Percentiles rank a stretch among this genome's conserved stretches.
Conservation (phyloP, 176 grass and related monocot species). For the Musa schizocarpa region DNA sequence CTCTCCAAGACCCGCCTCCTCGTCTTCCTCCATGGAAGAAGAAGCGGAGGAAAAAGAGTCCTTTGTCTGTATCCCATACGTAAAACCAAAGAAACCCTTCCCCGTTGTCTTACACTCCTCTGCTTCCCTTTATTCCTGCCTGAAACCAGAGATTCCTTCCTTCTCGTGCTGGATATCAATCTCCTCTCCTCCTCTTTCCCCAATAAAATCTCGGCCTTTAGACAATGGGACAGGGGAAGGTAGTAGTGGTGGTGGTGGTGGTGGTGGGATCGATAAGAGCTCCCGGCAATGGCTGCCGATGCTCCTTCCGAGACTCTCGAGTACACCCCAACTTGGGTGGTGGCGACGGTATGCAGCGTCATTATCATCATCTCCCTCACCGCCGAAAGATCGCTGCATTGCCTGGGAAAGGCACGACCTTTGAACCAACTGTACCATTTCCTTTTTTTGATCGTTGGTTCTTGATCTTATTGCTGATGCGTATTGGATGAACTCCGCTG, state of each 20-base stretch:
- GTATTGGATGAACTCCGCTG: neutral
- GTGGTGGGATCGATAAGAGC: slow-evolving; percentile 4
- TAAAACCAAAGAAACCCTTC: neutral
- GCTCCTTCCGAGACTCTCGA: slow-evolving; percentile 2
- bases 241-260: slow-evolving; percentile 10
- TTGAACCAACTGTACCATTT: neutral
- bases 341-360: slow-evolving; percentile 51
- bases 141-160: neutral
- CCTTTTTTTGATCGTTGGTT: neutral
- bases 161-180: neutral
- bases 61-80: neutral
- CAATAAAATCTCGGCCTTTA: neutral
- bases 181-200: neutral
- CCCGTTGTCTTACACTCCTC: slow-evolving; percentile 5
- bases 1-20: too few relatives aligned
- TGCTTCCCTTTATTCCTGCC: slow-evolving; percentile 8
- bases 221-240: neutral
- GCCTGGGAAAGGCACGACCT: slow-evolving; percentile 62
- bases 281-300: slow-evolving; percentile 5
- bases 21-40: neutral
- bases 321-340: slow-evolving; percentile 70
- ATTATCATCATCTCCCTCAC: slow-evolving; percentile 66
- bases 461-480: neutral
- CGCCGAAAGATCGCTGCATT: slow-evolving; percentile 63
- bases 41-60: neutral